A percentile compares a stretch with the other conserved stretches of the same genome.
Conservation (phyloP, 805 yeast genomes). For the Clavispora asparagi region DNA sequence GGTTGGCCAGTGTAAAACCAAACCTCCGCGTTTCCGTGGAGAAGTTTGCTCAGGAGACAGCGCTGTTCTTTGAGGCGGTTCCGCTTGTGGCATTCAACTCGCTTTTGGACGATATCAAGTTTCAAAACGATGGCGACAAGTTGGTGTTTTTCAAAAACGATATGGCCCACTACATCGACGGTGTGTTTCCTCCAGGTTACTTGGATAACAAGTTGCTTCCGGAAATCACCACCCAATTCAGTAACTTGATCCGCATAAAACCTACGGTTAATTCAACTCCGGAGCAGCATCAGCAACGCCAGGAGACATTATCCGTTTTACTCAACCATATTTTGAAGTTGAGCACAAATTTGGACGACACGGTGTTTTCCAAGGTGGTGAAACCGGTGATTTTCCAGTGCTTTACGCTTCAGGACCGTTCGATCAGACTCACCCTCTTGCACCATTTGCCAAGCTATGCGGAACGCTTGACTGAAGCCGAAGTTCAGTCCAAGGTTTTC, state of each 20-base stretch:
- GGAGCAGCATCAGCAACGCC: slow-evolving; percentile 26
- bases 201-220: slow-evolving; percentile 66
- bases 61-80: slow-evolving; percentile 28
- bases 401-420: slow-evolving; percentile 67
- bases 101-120: slow-evolving; percentile 50
- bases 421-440: slow-evolving; percentile 68
- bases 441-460: slow-evolving; percentile 55
- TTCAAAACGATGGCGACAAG: slow-evolving; percentile 51
- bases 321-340: slow-evolving; percentile 39
- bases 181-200: slow-evolving; percentile 45
- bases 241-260: slow-evolving; percentile 21
- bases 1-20: slow-evolving; percentile 32
- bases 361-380: slow-evolving; percentile 36
- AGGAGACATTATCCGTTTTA: slow-evolving; percentile 33
- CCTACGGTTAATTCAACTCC: slow-evolving; percentile 23
- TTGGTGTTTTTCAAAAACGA: slow-evolving; percentile 34
- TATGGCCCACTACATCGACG: slow-evolving; percentile 19
- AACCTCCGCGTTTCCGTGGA: slow-evolving; percentile 30
- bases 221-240: slow-evolving; percentile 46
- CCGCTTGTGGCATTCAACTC: slow-evolving; percentile 48
- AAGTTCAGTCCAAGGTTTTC: slow-evolving; percentile 66
- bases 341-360: slow-evolving; percentile 23
- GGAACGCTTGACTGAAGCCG: slow-evolving; percentile 46
- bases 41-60: slow-evolving; percentile 23
- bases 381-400: slow-evolving; percentile 63